phyloP scores from a whole-genome alignment of 148 eudicot species.

The Chenopodium quinoa region DNA sequence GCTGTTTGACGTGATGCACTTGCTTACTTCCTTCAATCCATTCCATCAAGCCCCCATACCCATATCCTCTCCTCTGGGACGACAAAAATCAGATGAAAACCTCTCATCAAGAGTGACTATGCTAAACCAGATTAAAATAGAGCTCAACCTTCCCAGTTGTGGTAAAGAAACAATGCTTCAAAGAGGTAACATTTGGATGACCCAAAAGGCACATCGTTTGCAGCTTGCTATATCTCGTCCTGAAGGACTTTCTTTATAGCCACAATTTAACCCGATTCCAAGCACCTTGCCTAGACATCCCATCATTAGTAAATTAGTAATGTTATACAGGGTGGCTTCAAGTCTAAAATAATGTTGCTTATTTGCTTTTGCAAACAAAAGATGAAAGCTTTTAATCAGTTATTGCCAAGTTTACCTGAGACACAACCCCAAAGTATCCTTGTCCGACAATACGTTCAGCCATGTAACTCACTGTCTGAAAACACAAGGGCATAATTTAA shows the following conservation, averaged over 20 bases:
- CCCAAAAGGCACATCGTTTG: constrained; percentile 77
- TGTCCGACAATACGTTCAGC: constrained; percentile 90
- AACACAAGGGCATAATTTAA: not conserved
- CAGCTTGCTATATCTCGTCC: constrained; percentile 81
- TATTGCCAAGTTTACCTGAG: constrained; percentile 48
- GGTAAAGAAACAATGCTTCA: constrained; percentile 86
- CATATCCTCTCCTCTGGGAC: constrained; percentile 57
- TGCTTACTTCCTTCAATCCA: constrained; percentile 54
- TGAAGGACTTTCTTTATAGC: constrained; percentile 78
- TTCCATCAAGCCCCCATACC: constrained; percentile 74
- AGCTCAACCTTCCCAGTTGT: constrained; percentile 71
- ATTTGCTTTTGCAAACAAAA: constrained; percentile 3
- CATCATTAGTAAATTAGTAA: not conserved
- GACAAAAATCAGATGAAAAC: constrained; percentile 73
- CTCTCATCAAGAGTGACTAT: constrained; percentile 15
- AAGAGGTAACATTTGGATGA: constrained; percentile 68
- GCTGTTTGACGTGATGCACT: constrained; percentile 77
- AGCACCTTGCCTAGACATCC: constrained; percentile 57
- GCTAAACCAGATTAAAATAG: constrained; percentile 54
- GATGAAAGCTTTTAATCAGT: not conserved
- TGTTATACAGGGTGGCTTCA: not conserved
- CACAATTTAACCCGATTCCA: constrained; percentile 72
- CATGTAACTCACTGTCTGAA: constrained; percentile 85
- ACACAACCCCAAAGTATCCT: constrained; percentile 88
- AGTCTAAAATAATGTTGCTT: no score